Percentiles rank a stretch among this genome's conserved stretches.
These are phyloP conservation scores for Cicer judaicum DNA, from an alignment of 306 rosid genomes.

Conservation along the genomic window DNA sequence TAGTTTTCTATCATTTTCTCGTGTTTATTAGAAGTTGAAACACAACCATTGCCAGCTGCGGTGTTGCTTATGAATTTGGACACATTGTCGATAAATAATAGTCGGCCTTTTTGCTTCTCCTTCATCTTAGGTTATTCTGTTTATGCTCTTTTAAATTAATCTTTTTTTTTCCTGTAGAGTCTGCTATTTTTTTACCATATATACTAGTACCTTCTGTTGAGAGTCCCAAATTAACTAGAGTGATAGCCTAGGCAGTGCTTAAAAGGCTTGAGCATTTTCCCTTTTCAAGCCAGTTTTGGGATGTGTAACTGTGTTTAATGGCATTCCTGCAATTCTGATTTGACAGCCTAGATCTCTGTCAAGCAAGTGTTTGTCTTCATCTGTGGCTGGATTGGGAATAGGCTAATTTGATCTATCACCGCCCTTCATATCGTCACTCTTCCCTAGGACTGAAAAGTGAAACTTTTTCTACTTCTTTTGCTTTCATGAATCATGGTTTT, in stretches of 20 bases:
- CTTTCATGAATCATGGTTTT: background rate
- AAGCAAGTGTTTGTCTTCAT: conserved; percentile 8
- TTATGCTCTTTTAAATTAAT: conserved; percentile 10
- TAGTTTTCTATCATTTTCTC: conserved; percentile 2
- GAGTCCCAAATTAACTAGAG: no score
- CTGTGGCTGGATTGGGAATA: background rate
- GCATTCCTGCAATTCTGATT: background rate
- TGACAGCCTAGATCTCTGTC: conserved; percentile 3
- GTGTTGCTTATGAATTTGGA: conserved; percentile 18
- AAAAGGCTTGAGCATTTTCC: no score
- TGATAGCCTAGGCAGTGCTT: no score
- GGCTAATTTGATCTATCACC: background rate
- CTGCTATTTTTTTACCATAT: background rate
- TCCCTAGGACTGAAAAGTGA: background rate
- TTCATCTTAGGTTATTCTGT: background rate
- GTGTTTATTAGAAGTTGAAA: background rate
- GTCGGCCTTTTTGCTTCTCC: background rate
- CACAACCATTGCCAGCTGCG: background rate
- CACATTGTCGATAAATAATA: conserved; percentile 7
- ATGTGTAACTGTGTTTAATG: background rate
- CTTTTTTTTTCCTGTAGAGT: background rate
- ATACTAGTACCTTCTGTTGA: background rate
- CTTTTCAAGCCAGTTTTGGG: no score
- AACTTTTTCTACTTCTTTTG: background rate
- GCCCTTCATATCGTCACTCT: background rate